Evolutionary conservation across 164 flowering plant species (phyloP), one percentile per base, ranked within the genome.

Genomic region (Magnolia kwangsiensis): DNA sequence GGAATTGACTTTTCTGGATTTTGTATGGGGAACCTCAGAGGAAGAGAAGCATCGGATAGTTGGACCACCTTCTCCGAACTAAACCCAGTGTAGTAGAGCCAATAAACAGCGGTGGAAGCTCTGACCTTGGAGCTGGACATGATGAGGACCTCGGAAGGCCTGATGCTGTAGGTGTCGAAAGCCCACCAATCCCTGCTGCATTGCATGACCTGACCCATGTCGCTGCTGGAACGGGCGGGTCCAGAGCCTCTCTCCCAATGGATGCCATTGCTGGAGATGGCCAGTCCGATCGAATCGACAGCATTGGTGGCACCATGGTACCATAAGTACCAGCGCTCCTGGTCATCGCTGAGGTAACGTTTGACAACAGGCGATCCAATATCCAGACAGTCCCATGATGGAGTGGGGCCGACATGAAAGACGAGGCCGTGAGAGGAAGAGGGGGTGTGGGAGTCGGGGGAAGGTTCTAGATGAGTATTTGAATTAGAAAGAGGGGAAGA

Each of bases 291-390:
- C 0, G 89, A 84, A 79, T 87, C 93, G 7, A 70, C 19, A 8
- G 23, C 63, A 13, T 16, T 20, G n/a, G 21, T 75, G 31, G 63
- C 68, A 50, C 97, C 98, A 61, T 89, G 84, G 79, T 94, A 91
- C 98, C 98, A 94, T 97, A 92, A 89, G 83, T 86, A 89, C 98
- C 97, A 91, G 61, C 98, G 80, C 81, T 94, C 98, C 77, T 91
- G 94, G 16, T 94, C 91, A 51, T 94, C 98, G 29, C 98, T 80
- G 23, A 91, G 74, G 79, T 78, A 94, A 77, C 98, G 86, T 78
- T 88, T 92, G 77, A 94, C 95, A 0, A 92, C 92, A 1, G 98
- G 98, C 0, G 90, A 89, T 19, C 97, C 96, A 50, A 92, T 76
- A 63, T 88, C 96, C 11, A 66, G 74, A 59, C 86, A 66, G 74